Base-by-base conservation (phyloP, 306 rosid genomes). In the Casuarina equisetifolia region DNA sequence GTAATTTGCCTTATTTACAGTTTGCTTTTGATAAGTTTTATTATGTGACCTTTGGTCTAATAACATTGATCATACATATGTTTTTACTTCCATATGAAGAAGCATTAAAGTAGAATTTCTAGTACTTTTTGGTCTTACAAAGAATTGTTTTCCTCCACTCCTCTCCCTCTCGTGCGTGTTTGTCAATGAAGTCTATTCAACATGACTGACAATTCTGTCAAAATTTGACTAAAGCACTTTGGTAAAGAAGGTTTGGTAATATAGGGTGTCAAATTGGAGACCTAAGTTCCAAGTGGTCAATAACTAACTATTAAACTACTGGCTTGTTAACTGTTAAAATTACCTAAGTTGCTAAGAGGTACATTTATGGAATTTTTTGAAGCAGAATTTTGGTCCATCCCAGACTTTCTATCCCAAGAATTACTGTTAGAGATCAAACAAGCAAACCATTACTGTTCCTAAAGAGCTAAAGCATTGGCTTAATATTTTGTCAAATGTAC, bases 1-100 rank as follows among this genome's bases (percentile, higher is more conserved):
- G 89, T 54, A 70, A 49, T 52, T 76, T 74, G 45, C 20, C 45
- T 58, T 13, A 20, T 68, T 73, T 76, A 15, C 70, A 32, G 49
- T 66, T 69, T 48, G 42, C 42, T 35, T 52, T 39, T 39, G 20
- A 17, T 53, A 40, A 48, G 1, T 17, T 32, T 70, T 52, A 45
- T 73, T 20, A 6, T 67, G 50, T n/a, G n/a, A 67, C 50, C 48
- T 50, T 12, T 62, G 45, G 7, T 62, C 44, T 62, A 62, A 62
- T 62, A 11, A 7, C 12, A 46, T n/a, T 6, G 7, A 11, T 15
- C 57, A 53, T 13, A 62, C 40, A 15, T 62, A 36, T 36, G 69
- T 17, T 62, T 53, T 19, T 62, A 35, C 16, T 61, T 61, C 42
- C 11, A 62, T 44, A 62, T 13, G 69, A 35, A 62, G 19, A 62